Evolutionary conservation across 176 grass and related monocot genomes (phyloP).

Genomic region (Oryza nivara): DNA sequence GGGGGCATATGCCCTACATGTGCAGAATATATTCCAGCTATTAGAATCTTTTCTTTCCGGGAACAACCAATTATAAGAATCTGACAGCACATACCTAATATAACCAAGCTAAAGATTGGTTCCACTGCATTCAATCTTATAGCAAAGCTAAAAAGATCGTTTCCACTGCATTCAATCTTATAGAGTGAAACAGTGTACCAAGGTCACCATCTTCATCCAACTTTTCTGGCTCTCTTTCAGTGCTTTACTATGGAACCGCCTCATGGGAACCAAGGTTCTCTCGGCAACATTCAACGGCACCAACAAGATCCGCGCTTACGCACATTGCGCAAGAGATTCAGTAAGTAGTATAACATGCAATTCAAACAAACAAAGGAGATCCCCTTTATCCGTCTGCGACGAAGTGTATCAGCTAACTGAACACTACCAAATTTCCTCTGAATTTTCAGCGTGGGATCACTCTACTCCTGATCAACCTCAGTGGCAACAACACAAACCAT

Average conservation of each 20-base stretch:
- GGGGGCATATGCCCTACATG: not conserved
- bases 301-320: constrained; percentile 63
- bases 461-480: constrained; percentile 79
- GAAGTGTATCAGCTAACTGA: not conserved
- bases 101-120: constrained; percentile 1
- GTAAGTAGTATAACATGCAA: constrained; percentile 24
- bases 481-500: constrained; percentile 49
- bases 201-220: constrained; percentile 16
- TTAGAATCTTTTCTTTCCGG: not conserved
- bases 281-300: constrained; percentile 55
- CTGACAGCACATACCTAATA: not conserved
- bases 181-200: not conserved
- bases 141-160: no score
- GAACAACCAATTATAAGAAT: not conserved
- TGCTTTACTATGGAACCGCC: constrained; percentile 76
- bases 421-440: not conserved
- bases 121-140: not conserved
- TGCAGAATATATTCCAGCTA: not conserved
- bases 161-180: not conserved
- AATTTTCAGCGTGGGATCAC: constrained; percentile 67
- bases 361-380: not conserved
- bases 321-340: constrained; percentile 68
- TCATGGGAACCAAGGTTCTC: constrained; percentile 76
- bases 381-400: not conserved
- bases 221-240: constrained; percentile 44